These are phyloP conservation scores for Cardiospermum halicacabum DNA, from an alignment of 345 rosid genomes.

Conservation along the genomic window DNA sequence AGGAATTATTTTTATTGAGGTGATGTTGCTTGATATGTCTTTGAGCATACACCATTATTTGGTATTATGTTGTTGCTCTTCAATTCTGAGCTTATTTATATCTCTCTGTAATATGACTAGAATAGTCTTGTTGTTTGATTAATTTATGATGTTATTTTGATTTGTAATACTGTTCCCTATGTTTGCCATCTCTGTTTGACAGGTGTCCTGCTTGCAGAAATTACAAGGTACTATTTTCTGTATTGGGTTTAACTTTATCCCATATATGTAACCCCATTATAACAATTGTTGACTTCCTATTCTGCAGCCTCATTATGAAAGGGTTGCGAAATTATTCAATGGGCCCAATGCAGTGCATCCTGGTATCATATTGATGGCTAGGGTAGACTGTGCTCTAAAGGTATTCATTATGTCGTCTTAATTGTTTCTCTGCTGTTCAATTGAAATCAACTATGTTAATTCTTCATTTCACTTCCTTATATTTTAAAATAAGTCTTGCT, in stretches of 20 bases:
- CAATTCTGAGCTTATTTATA: background rate
- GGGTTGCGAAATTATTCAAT: constrained; percentile 90
- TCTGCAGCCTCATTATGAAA: constrained; percentile 88
- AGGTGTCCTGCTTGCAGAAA: constrained; percentile 99
- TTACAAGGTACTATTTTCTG: constrained; percentile 61
- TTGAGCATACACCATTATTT: background rate
- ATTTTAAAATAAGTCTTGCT: too few relatives aligned
- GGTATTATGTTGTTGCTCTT: background rate
- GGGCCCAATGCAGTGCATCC: constrained; percentile 87
- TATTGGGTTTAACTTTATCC: constrained; percentile 11
- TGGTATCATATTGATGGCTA: constrained; percentile 70
- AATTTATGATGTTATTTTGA: background rate
- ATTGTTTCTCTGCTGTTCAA: background rate
- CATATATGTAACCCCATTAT: constrained; percentile 5
- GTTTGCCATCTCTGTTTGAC: constrained; percentile 23
- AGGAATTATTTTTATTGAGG: background rate
- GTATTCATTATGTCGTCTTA: constrained; percentile 34
- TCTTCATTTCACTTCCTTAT: too few relatives aligned
- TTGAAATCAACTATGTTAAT: too few relatives aligned
- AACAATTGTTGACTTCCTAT: constrained; percentile 23
- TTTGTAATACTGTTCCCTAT: constrained; percentile 16
- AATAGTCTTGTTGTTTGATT: background rate
- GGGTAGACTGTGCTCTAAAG: constrained; percentile 92
- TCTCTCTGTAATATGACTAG: background rate
- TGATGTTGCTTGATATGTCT: background rate